Conservation (phyloP, 257 asterid genomes). For the Lantana camara region DNA sequence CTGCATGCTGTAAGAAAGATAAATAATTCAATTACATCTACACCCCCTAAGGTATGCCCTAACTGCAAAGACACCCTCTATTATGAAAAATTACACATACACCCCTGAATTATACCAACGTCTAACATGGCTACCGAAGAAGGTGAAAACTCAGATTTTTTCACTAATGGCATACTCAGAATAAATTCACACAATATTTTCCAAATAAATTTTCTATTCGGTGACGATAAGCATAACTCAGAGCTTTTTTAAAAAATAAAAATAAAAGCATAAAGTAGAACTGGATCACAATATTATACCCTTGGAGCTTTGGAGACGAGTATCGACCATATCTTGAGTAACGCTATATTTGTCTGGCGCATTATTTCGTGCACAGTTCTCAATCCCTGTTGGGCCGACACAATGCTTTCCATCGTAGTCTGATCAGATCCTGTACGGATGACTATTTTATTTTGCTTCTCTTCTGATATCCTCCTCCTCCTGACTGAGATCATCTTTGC, state of each 20-base stretch:
- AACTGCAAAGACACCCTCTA: too few relatives aligned
- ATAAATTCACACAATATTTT: not conserved
- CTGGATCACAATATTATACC: slow-evolving; percentile 38
- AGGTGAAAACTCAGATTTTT: too few relatives aligned
- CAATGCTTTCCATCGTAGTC: slow-evolving; percentile 71
- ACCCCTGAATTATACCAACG: too few relatives aligned
- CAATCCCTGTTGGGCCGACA: slow-evolving; percentile 87
- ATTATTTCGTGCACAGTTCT: slow-evolving; percentile 55
- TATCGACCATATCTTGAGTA: slow-evolving; percentile 76
- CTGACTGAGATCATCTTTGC: slow-evolving; percentile 51
- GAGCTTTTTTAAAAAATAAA: too few relatives aligned
- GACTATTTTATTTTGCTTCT: slow-evolving; percentile 52
- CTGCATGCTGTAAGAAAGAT: slow-evolving; percentile 55
- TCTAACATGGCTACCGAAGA: too few relatives aligned
- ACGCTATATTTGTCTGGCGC: slow-evolving; percentile 58
- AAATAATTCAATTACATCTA: too few relatives aligned
- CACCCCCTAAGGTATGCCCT: too few relatives aligned
- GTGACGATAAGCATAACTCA: too few relatives aligned
- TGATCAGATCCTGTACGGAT: slow-evolving; percentile 63
- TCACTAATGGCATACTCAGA: too few relatives aligned
- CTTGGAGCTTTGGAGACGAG: slow-evolving; percentile 67
- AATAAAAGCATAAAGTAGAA: too few relatives aligned
- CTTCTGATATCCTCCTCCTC: slow-evolving; percentile 27
- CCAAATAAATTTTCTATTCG: too few relatives aligned
- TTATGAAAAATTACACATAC: not conserved